Evolutionary conservation across 2,329 filamentous ascomycete species (phyloP).

Genomic region (Aspergillus floridensis): DNA sequence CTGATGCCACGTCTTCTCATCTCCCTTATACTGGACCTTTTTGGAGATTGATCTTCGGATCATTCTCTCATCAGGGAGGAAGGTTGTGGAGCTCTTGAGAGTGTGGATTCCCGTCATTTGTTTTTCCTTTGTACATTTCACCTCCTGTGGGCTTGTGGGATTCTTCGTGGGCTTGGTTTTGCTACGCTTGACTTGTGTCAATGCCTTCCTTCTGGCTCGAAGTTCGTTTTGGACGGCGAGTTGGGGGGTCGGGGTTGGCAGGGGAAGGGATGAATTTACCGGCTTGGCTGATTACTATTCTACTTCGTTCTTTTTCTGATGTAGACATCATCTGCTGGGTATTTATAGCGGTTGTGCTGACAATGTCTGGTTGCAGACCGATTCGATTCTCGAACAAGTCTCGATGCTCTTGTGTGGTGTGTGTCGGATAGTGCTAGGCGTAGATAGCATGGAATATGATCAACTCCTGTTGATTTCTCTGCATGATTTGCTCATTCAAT

Average conservation of each 20-base stretch:
- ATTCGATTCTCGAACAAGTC: background rate
- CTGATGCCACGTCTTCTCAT: slow-evolving; percentile 26
- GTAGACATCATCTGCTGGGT: slow-evolving; percentile 3
- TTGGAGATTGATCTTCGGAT: slow-evolving; percentile 13
- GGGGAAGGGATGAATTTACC: slow-evolving; percentile 45
- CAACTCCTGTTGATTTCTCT: background rate
- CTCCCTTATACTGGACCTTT: slow-evolving; percentile 48
- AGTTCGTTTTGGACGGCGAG: slow-evolving; percentile 40
- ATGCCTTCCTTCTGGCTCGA: slow-evolving; percentile 25
- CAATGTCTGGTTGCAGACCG: background rate
- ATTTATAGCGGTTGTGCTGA: slow-evolving; percentile 8
- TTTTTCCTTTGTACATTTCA: slow-evolving; percentile 2
- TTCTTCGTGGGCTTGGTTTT: background rate
- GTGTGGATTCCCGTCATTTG: slow-evolving; percentile 23
- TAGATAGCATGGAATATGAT: background rate
- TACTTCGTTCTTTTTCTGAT: slow-evolving; percentile 7
- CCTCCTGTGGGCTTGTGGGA: background rate
- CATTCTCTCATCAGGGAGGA: slow-evolving; percentile 34
- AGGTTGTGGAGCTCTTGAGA: slow-evolving; percentile 43
- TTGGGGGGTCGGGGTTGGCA: slow-evolving; percentile 30
- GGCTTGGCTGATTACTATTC: slow-evolving; percentile 39
- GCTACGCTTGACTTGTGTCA: slow-evolving; percentile 38
- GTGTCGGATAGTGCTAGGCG: background rate
- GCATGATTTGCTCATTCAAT: background rate
- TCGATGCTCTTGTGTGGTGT: background rate